Percentiles rank a stretch among this genome's conserved stretches.
Conservation (phyloP, 2,329 filamentous ascomycete genomes). For the Dactylellina haptotyla region DNA sequence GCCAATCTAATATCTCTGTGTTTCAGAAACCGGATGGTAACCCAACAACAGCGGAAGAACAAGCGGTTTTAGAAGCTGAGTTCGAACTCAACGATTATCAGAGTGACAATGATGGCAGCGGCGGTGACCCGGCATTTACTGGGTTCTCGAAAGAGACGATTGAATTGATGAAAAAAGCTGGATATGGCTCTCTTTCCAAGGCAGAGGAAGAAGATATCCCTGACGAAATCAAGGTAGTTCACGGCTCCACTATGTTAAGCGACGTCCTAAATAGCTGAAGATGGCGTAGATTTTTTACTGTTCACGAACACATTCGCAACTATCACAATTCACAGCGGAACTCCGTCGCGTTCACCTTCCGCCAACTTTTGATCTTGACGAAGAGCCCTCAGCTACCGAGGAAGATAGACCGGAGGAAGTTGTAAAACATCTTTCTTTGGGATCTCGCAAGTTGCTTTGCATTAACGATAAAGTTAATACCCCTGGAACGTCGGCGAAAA, state of each 20-base stretch:
- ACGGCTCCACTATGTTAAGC: neutral
- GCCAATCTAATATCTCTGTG: neutral
- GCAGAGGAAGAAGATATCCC: conserved; percentile 67
- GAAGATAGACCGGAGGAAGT: conserved; percentile 65
- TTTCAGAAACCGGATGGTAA: conserved; percentile 58
- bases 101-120: conserved; percentile 68
- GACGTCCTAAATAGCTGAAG: conserved; percentile 29
- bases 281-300: conserved; percentile 79
- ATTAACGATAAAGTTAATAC: conserved; percentile 85
- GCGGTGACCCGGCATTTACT: conserved; percentile 59
- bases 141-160: conserved; percentile 79
- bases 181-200: conserved; percentile 53
- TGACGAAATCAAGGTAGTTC: conserved; percentile 74
- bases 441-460: conserved; percentile 86
- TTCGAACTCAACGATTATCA: conserved; percentile 82
- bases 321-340: conserved; percentile 87
- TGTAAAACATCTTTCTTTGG: conserved; percentile 83
- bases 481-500: conserved; percentile 74
- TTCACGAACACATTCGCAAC: conserved; percentile 89
- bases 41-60: conserved; percentile 53
- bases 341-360: conserved; percentile 81
- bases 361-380: conserved; percentile 70
- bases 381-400: conserved; percentile 53
- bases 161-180: conserved; percentile 72
- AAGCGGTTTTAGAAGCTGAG: conserved; percentile 69